phyloP scores from a whole-genome alignment of 2,329 filamentous ascomycete species.

The Hypoxylon sp. region DNA sequence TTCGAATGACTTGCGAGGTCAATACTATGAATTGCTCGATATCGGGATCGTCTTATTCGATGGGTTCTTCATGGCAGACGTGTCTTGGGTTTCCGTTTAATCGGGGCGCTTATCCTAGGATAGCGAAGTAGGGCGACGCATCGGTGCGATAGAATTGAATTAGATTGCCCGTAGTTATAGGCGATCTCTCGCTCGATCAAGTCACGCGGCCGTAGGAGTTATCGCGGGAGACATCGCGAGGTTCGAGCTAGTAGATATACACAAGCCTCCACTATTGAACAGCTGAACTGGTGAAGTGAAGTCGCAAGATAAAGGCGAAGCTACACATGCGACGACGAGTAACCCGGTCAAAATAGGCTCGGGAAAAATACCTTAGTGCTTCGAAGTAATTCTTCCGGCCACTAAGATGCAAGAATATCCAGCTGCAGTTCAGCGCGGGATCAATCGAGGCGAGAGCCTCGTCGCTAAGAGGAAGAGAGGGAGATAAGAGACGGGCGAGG shows the following conservation, averaged over 20 bases:
- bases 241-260: slow-evolving; percentile 31
- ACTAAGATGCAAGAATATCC: slow-evolving; percentile 24
- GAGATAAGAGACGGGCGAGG: slow-evolving; percentile 32
- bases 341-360: slow-evolving; percentile 23
- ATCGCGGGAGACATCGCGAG: slow-evolving; percentile 30
- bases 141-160: slow-evolving; percentile 21
- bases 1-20: slow-evolving; percentile 18
- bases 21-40: slow-evolving; percentile 28
- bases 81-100: slow-evolving; percentile 17
- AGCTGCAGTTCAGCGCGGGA: slow-evolving; percentile 32
- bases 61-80: slow-evolving; percentile 40
- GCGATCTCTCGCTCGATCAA: slow-evolving; percentile 15
- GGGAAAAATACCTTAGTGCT: slow-evolving; percentile 38
- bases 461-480: slow-evolving; percentile 23
- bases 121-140: slow-evolving; percentile 19
- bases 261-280: slow-evolving; percentile 25
- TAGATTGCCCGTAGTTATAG: slow-evolving; percentile 11
- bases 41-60: slow-evolving; percentile 28
- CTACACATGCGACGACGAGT: slow-evolving; percentile 19
- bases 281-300: slow-evolving; percentile 13
- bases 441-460: slow-evolving; percentile 37
- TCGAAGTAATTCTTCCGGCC: slow-evolving; percentile 41
- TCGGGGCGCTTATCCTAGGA: slow-evolving; percentile 27
- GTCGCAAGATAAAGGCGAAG: slow-evolving; percentile 26
- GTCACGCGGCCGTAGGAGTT: slow-evolving; percentile 21